These are phyloP conservation scores for Trichophyton verrucosum DNA, from an alignment of 2,329 filamentous ascomycete species.

Conservation along the genomic window DNA sequence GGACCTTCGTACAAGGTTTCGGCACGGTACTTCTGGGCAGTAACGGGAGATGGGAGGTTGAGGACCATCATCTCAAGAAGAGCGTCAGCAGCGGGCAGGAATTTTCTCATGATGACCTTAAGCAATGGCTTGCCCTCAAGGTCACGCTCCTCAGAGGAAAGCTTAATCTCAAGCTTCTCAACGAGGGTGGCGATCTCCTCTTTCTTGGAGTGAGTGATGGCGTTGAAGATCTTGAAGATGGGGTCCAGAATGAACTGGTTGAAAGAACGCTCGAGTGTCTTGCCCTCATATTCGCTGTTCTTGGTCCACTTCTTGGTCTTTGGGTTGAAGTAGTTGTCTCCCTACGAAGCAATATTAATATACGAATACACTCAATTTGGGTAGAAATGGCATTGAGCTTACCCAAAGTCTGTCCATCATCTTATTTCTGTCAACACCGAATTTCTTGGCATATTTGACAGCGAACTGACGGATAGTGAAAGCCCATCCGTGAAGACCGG, in stretches of 20 bases:
- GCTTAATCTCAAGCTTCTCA: slow-evolving; percentile 92
- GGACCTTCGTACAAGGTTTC: slow-evolving; percentile 99
- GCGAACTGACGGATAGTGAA: slow-evolving; percentile 99
- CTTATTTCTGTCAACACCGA: slow-evolving; percentile 99
- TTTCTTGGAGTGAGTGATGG: slow-evolving; percentile 98
- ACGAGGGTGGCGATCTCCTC: slow-evolving; percentile 75
- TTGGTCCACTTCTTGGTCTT: slow-evolving; percentile 99
- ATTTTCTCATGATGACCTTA: slow-evolving; percentile 97
- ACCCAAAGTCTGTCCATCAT: slow-evolving; percentile 99
- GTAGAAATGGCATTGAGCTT: slow-evolving; percentile 25
- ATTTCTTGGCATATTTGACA: slow-evolving; percentile 95
- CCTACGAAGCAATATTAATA: slow-evolving; percentile 32
- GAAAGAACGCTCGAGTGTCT: slow-evolving; percentile 93
- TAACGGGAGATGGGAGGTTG: slow-evolving; percentile 90
- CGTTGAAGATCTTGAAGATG: slow-evolving; percentile 97
- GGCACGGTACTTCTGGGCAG: slow-evolving; percentile 92
- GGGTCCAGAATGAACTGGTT: slow-evolving; percentile 99
- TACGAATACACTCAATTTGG: neutral
- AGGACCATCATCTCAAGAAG: slow-evolving; percentile 99
- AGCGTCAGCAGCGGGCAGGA: slow-evolving; percentile 94
- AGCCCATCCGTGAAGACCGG: slow-evolving; percentile 98
- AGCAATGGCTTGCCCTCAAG: slow-evolving; percentile 96
- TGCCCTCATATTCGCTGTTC: slow-evolving; percentile 67
- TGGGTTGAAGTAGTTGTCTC: slow-evolving; percentile 99
- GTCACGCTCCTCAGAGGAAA: slow-evolving; percentile 70